Percentiles rank a stretch among this genome's conserved stretches.
phyloP scores from a whole-genome alignment of 2,329 filamentous ascomycete species.

The Cordyceps pruinosa region DNA sequence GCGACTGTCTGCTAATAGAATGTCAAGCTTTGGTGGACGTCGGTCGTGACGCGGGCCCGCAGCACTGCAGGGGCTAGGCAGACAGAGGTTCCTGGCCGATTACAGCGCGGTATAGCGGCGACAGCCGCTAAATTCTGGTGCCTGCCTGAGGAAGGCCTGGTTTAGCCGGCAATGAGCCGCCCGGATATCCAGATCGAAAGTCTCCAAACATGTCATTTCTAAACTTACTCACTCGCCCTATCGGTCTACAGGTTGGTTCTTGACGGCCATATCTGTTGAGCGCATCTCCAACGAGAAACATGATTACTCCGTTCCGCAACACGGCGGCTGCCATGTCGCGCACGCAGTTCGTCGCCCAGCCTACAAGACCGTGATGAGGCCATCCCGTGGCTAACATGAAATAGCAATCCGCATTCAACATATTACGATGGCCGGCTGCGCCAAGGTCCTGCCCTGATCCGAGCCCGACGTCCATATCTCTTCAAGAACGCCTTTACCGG shows the following conservation, averaged over 20 bases:
- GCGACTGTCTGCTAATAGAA: background rate
- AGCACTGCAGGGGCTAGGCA: background rate
- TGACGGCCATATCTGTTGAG: background rate
- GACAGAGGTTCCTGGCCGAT: background rate
- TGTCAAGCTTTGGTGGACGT: constrained; percentile 8
- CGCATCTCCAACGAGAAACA: background rate
- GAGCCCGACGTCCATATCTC: constrained; percentile 85
- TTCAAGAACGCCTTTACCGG: constrained; percentile 84
- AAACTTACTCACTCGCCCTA: background rate
- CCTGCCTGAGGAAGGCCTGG: background rate
- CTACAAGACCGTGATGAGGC: background rate
- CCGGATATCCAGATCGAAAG: background rate
- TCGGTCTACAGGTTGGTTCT: background rate
- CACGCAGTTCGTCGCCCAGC: constrained; percentile 3
- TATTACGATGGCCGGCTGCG: constrained; percentile 90
- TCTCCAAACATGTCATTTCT: background rate
- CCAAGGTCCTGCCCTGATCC: constrained; percentile 81
- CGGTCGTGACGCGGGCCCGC: constrained; percentile 9
- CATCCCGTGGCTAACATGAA: constrained; percentile 15
- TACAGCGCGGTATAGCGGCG: background rate
- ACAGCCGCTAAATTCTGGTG: background rate
- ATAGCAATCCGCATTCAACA: constrained; percentile 47
- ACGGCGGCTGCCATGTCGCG: constrained; percentile 6
- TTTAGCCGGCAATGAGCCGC: constrained; percentile 14
- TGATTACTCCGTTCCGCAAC: background rate